phyloP scores from a whole-genome alignment of 2,329 filamentous ascomycete species.

The Neofusicoccum laricinum region DNA sequence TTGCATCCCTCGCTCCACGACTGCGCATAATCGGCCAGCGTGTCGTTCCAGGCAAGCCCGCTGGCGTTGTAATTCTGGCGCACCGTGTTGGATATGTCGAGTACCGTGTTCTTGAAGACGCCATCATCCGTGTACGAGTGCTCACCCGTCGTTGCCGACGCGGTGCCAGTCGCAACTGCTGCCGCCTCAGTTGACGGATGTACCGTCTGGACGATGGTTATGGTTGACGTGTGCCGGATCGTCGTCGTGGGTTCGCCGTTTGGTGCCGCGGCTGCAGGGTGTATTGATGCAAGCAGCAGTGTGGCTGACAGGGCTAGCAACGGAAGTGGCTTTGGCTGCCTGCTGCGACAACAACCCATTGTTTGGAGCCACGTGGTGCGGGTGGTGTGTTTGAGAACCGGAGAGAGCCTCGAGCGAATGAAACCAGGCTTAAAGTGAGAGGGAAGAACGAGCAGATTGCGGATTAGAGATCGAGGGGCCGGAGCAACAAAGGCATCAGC shows the following conservation, averaged over 20 bases:
- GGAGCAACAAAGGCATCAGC: too few species aligned
- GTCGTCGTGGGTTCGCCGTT: not conserved
- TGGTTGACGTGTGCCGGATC: not conserved
- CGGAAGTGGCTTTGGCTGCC: not conserved
- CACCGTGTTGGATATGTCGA: conserved; percentile 66
- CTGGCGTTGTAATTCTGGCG: conserved; percentile 61
- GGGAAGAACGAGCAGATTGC: not conserved
- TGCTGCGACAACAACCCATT: not conserved
- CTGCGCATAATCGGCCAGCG: conserved; percentile 55
- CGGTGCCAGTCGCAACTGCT: not conserved
- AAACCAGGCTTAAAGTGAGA: not conserved
- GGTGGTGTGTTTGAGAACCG: not conserved
- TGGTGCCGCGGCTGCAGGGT: not conserved
- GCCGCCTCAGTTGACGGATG: not conserved
- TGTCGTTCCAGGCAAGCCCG: conserved; percentile 62
- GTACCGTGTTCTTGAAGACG: conserved; percentile 51
- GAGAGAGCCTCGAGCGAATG: not conserved
- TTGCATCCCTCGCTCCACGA: conserved; percentile 48
- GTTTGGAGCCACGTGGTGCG: not conserved
- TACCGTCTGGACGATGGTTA: not conserved
- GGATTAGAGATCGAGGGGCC: not conserved
- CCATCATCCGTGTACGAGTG: conserved; percentile 39
- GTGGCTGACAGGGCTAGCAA: not conserved
- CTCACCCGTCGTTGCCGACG: conserved; percentile 14
- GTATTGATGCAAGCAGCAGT: not conserved